These are phyloP conservation scores for Aspergillus novofumigatus DNA, from an alignment of 2,329 filamentous ascomycete genomes.

Conservation along the genomic window DNA sequence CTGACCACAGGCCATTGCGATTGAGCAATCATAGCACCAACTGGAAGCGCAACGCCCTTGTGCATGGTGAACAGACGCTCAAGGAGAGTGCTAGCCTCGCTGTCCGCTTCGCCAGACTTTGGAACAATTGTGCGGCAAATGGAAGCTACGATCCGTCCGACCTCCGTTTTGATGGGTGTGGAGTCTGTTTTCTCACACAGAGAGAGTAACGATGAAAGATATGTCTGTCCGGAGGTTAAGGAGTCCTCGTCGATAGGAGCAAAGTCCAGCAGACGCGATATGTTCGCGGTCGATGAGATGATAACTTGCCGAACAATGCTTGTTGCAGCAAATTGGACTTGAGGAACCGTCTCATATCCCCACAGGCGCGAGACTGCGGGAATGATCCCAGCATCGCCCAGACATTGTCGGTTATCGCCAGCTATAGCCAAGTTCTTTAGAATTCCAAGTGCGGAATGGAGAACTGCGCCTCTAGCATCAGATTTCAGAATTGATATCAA, in stretches of 20 bases:
- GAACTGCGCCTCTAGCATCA: conserved; percentile 36
- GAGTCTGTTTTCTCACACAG: conserved; percentile 42
- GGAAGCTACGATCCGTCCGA: conserved; percentile 44
- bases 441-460: conserved; percentile 44
- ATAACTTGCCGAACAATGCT: conserved; percentile 40
- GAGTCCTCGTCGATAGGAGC: conserved; percentile 27
- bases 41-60: conserved; percentile 33
- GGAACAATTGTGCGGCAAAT: conserved; percentile 40
- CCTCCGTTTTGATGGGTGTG: conserved; percentile 43
- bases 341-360: conserved; percentile 40
- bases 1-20: conserved; percentile 46
- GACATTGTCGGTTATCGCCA: conserved; percentile 34
- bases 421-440: conserved; percentile 47
- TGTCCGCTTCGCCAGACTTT: conserved; percentile 20
- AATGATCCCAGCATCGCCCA: conserved; percentile 39
- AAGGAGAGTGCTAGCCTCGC: conserved; percentile 22
- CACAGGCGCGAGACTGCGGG: conserved; percentile 37
- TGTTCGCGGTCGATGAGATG: conserved; percentile 35
- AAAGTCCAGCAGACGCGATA: conserved; percentile 32
- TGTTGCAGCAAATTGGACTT: conserved; percentile 42
- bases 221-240: conserved; percentile 28
- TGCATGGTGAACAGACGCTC: conserved; percentile 34
- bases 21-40: conserved; percentile 43
- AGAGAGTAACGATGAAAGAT: conserved; percentile 40
- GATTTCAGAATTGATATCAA: conserved; percentile 39